These are phyloP conservation scores for Neonectria magnoliae DNA, from an alignment of 2,329 filamentous ascomycete species.

Conservation along the genomic window DNA sequence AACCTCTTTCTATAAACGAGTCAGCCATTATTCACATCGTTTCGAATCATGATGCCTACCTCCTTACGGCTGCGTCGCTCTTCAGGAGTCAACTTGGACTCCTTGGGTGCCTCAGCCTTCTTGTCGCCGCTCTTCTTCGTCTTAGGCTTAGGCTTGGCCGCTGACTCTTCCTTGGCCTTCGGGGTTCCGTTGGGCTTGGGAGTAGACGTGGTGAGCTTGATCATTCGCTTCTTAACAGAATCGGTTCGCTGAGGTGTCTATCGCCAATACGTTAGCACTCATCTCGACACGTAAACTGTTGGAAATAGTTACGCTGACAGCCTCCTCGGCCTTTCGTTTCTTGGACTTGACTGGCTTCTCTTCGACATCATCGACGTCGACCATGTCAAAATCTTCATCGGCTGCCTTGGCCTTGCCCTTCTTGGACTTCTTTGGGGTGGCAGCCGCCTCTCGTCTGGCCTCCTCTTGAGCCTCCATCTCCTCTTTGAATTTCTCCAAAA, in stretches of 20 bases:
- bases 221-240: slow-evolving; percentile 74
- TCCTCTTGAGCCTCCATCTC: slow-evolving; percentile 67
- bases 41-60: slow-evolving; percentile 50
- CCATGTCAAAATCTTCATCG: slow-evolving; percentile 70
- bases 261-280: slow-evolving; percentile 26
- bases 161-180: slow-evolving; percentile 66
- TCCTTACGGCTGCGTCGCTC: slow-evolving; percentile 69
- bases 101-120: slow-evolving; percentile 62
- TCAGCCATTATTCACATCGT: slow-evolving; percentile 44
- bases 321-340: slow-evolving; percentile 91
- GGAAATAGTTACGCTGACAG: slow-evolving; percentile 59
- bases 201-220: slow-evolving; percentile 71
- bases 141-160: slow-evolving; percentile 63
- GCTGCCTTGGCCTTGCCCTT: slow-evolving; percentile 62
- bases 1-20: slow-evolving; percentile 71
- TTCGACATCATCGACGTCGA: slow-evolving; percentile 65
- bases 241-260: slow-evolving; percentile 68
- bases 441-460: slow-evolving; percentile 55
- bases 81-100: slow-evolving; percentile 67
- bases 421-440: slow-evolving; percentile 54
- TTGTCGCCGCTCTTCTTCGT: slow-evolving; percentile 69
- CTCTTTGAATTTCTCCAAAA: slow-evolving; percentile 77
- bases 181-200: slow-evolving; percentile 74
- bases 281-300: not conserved
- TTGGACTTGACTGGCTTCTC: slow-evolving; percentile 69